Evolutionary conservation across 2,329 filamentous ascomycete species (phyloP), one percentile per base, ranked within the genome.

Genomic region (Botrytis paeoniae): DNA sequence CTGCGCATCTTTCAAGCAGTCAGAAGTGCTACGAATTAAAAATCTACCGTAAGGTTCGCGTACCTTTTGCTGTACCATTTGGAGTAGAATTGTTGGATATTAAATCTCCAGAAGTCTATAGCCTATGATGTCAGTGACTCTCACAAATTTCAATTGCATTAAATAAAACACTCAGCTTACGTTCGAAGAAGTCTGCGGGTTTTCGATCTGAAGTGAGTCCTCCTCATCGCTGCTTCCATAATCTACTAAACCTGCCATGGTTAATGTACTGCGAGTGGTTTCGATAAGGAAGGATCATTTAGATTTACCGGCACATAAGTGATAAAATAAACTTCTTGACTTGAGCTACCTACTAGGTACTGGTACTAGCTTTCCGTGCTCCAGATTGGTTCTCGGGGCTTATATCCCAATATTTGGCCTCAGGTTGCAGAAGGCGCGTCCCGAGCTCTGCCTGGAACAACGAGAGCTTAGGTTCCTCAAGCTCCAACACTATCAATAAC

Each of bases 191-290:
- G 71, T 59, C 54, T 77, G 69, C n/a, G 74, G 57, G 57, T 65
- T 59, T 25, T 76, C 74, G 35, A 74, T 69, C 37, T 73, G 73
- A 20, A 75, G 72, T 65, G 78, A 75, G 63, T 81, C 81, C 32
- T 81, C 81, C 60, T 82, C 82, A 54, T 82, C 82, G 68, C 82
- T 82, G 75, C 82, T 83, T 69, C 79, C 80, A 77, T 83, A 83
- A 76, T 78, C 79, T 45, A 83, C 82, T 64, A 83, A 76, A 45
- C 77, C 81, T 76, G 78, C 76, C 80, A 81, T 81, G 51, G 64
- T 77, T 18, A 10, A 35, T 22, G 43, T 35, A 62, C 29, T 32
- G n/a, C 14, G 37, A n/a, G 18, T 54, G 63, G 25, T 41, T 43
- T n/a, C 18, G 3, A 48, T 37, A 22, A 25, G 35, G 5, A 51